Evolutionary conservation across 768 basidiomycete genomes (phyloP), one percentile per base, ranked within the genome.

Genomic region (Jaapia argillacea): DNA sequence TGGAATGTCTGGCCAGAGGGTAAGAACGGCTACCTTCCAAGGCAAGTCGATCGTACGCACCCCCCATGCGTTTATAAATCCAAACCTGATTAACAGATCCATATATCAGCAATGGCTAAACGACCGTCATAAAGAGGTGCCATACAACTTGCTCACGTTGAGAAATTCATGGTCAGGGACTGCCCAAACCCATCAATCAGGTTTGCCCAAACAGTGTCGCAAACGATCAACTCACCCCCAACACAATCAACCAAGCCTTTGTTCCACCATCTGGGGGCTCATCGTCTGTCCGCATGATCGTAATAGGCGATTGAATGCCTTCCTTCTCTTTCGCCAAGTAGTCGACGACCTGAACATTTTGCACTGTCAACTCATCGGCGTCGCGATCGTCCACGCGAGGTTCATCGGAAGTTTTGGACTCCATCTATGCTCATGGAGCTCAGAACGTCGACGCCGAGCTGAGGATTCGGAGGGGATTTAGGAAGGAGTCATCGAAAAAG

Each of bases 61-160:
- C 40, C 85, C 83, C 81, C 81, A 85, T 0, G 79, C 72, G 50
- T 83, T 85, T 3, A 83, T 74, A 47, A 77, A 78, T 21, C 85
- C 85, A 57, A 84, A 79, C 6, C 72, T 75, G 23, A 22, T 41
- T 20, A 36, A 4, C 18, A 20, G 14, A 12, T 22, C 42, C 6
- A 46, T 41, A 13, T 2, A 33, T n/a, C 14, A 7, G 13, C 40
- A 46, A 36, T 27, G 31, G 31, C 40, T 6, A 41, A 25, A 12
- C 40, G 25, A 42, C 24, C 21, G 21, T 28, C 23, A 41, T 12
- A 16, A 38, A 40, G 16, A 21, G n/a, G 35, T 5, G 26, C 42
- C 28, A 14, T 1, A 45, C 39, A 46, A 24, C 22, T 10, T 16
- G 53, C 62, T 46, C 44, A 72, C 61, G 72, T 68, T 16, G 71